phyloP scores from a whole-genome alignment of 2,329 filamentous ascomycete genomes.

The Gnomoniopsis smithogilvyi region DNA sequence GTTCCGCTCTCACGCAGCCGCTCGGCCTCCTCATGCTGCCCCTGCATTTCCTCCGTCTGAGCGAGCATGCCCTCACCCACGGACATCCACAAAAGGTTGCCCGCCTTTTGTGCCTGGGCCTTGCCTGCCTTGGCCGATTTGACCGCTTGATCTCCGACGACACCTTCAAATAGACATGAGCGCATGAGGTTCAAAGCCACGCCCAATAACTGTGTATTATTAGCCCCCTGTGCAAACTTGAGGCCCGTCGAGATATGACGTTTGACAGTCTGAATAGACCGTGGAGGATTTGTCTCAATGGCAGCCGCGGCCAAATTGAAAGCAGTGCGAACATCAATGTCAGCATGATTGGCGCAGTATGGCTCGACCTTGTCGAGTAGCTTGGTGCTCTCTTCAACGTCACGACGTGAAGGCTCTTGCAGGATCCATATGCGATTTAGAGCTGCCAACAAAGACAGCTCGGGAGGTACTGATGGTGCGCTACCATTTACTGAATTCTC shows the following conservation, averaged over 20 bases:
- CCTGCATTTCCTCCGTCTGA: constrained; percentile 70
- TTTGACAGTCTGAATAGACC: constrained; percentile 74
- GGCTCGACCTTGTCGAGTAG: constrained; percentile 65
- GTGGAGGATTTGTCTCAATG: constrained; percentile 57
- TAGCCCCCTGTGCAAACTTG: constrained; percentile 62
- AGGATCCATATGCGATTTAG: constrained; percentile 73
- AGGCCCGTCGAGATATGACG: constrained; percentile 73
- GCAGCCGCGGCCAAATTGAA: constrained; percentile 74
- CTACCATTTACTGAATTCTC: constrained; percentile 31
- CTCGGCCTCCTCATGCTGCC: constrained; percentile 40
- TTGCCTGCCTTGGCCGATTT: constrained; percentile 71
- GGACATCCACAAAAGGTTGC: constrained; percentile 73
- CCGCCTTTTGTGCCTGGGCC: constrained; percentile 65
- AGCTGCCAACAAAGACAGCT: constrained; percentile 62
- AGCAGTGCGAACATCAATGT: constrained; percentile 72
- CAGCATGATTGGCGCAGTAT: constrained; percentile 66
- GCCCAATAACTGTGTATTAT: constrained; percentile 76
- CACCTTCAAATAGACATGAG: constrained; percentile 74
- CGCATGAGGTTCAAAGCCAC: constrained; percentile 86
- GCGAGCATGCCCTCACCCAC: constrained; percentile 78
- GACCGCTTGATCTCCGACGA: constrained; percentile 75
- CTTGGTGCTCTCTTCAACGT: constrained; percentile 55
- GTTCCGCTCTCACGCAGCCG: constrained; percentile 11
- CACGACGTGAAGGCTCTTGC: constrained; percentile 55
- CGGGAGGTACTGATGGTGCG: constrained; percentile 52